These are phyloP conservation scores for Detonula confervacea DNA, from an alignment of 352 stramenopile species.

Conservation along the genomic window DNA sequence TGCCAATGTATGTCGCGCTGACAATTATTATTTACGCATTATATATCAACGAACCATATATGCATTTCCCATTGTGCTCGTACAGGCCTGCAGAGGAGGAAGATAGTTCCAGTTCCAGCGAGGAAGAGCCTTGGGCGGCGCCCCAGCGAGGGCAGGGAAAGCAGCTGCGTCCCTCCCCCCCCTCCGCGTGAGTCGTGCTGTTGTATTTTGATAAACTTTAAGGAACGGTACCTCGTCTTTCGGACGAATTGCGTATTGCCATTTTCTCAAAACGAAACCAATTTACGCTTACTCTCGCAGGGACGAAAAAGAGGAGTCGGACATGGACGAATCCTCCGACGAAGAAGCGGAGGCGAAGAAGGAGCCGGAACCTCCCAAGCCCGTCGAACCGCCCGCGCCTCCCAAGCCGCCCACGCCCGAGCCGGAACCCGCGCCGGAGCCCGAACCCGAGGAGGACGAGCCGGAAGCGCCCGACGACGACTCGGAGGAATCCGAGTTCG, in stretches of 20 bases:
- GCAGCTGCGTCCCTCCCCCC: conserved; percentile 46
- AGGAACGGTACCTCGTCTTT: too few relatives aligned
- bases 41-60: too few relatives aligned
- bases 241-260: too few relatives aligned
- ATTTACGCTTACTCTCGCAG: too few relatives aligned
- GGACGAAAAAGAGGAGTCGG: conserved; percentile 55
- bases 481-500: conserved; percentile 10
- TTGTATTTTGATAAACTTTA: too few relatives aligned
- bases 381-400: not conserved
- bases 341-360: conserved; percentile 39
- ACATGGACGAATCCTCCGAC: conserved; percentile 64
- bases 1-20: too few relatives aligned
- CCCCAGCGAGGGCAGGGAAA: conserved; percentile 46
- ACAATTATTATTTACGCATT: too few relatives aligned
- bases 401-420: not conserved
- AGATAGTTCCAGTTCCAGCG: conserved; percentile 42
- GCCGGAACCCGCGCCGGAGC: conserved; percentile 2
- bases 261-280: too few relatives aligned
- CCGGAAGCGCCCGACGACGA: too few relatives aligned
- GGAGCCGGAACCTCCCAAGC: conserved; percentile 24
- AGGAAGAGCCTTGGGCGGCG: conserved; percentile 38
- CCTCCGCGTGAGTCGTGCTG: too few relatives aligned
- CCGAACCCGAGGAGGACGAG: not conserved
- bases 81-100: conserved; percentile 29
- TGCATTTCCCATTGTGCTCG: not conserved